Evolutionary conservation across 768 basidiomycete genomes (phyloP).

Genomic region (Kwoniella bestiolae): DNA sequence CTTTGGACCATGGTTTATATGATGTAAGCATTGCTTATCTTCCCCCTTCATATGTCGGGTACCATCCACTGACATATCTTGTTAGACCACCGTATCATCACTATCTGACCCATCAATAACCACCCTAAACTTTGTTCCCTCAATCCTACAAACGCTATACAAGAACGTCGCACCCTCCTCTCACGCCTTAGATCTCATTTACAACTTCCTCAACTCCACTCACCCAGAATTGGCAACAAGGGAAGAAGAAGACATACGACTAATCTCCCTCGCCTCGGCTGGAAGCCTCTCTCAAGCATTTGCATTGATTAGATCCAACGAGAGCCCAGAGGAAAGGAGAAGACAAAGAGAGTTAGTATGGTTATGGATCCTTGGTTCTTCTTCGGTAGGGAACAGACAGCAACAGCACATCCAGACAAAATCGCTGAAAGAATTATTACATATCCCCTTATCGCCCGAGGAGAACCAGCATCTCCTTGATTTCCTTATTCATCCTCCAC

Average conservation of each 20-base stretch:
- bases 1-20: constrained; percentile 44
- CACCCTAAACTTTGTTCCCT: constrained; percentile 41
- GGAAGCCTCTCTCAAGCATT: constrained; percentile 38
- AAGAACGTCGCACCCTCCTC: constrained; percentile 38
- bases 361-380: constrained; percentile 39
- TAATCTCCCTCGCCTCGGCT: constrained; percentile 25
- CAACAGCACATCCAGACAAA: constrained; percentile 31
- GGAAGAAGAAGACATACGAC: constrained; percentile 23
- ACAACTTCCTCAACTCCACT: constrained; percentile 30
- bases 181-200: constrained; percentile 27
- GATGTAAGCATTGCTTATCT: no score
- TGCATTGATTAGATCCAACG: constrained; percentile 31
- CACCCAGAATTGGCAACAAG: constrained; percentile 15
- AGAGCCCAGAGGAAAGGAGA: constrained; percentile 3
- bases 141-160: constrained; percentile 37
- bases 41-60: no score
- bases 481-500: constrained; percentile 45
- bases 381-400: constrained; percentile 19
- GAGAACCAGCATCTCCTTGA: constrained; percentile 41
- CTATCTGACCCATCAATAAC: constrained; percentile 47
- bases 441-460: constrained; percentile 41
- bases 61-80: background rate
- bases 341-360: constrained; percentile 33
- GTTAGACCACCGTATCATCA: constrained; percentile 32
- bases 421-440: constrained; percentile 35